phyloP scores from a whole-genome alignment of 805 yeast genomes.

The Saccharomycopsis sp. region DNA sequence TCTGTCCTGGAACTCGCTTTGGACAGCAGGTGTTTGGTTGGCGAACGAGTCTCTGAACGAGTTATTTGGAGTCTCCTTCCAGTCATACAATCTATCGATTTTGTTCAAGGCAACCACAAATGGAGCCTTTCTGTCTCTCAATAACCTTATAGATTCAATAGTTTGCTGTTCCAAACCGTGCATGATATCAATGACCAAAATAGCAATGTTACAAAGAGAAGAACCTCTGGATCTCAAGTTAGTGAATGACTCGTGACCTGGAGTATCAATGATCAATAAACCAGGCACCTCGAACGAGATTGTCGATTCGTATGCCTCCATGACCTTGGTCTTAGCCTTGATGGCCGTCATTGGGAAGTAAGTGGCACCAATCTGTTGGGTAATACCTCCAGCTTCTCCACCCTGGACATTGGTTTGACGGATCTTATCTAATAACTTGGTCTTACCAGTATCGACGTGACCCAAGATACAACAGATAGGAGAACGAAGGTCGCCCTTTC shows the following conservation, averaged over 20 bases:
- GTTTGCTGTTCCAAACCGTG: constrained; percentile 99
- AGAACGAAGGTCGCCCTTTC: constrained; percentile 71
- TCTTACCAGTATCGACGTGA: constrained; percentile 99
- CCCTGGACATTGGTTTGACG: constrained; percentile 99
- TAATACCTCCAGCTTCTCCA: constrained; percentile 99
- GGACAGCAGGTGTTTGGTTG: constrained; percentile 76
- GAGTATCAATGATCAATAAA: constrained; percentile 92
- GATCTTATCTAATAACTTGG: constrained; percentile 90
- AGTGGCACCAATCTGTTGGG: constrained; percentile 99
- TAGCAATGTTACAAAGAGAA: constrained; percentile 97
- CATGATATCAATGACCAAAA: constrained; percentile 96
- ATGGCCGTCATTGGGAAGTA: constrained; percentile 97
- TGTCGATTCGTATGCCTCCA: constrained; percentile 80
- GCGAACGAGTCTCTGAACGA: constrained; percentile 92
- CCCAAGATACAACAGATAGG: constrained; percentile 99
- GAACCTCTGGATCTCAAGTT: constrained; percentile 98
- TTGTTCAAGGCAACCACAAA: constrained; percentile 95
- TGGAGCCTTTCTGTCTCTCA: constrained; percentile 97
- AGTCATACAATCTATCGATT: constrained; percentile 94
- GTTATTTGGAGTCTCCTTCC: constrained; percentile 87
- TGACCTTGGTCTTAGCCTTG: constrained; percentile 82
- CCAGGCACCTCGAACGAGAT: constrained; percentile 89
- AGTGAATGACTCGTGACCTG: constrained; percentile 99
- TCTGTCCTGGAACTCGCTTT: constrained; percentile 87
- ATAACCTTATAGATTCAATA: constrained; percentile 81